Base-by-base conservation (phyloP, 2,329 filamentous ascomycete species). In the Colletotrichum simmondsii region DNA sequence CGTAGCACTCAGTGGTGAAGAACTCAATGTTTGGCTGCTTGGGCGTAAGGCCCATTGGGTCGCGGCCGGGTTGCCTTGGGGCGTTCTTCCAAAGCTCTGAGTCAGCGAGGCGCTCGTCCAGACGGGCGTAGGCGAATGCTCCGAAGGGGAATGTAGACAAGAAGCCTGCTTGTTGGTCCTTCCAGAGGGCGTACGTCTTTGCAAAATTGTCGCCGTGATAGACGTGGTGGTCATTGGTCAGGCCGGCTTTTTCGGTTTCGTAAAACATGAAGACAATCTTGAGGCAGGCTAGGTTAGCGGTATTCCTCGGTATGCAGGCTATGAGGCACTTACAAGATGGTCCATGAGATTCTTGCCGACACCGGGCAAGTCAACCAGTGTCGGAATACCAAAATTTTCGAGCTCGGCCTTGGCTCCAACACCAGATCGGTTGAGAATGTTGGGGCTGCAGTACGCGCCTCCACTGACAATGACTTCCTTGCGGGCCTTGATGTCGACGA, bases 141-240 rank as follows among this genome's bases (percentile, higher is more conserved):
- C 91, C 91, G 65, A 92, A 92, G 11, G 90, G 90, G 76, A 92
- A 92, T 0, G 85, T 87, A 1, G 90, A 89, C 1, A 92, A 81
- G 42, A 90, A 84, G 1, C 91, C 91, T 2, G 84, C 83, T 76
- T 90, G 90, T 63, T 88, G 85, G 35, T 90, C 86, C 78, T 89
- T 87, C 86, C 89, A 92, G 60, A 88, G 83, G 14, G 84, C 79
- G 76, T 89, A 88, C 0, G 88, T 85, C 65, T 86, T 85, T 14
- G 82, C 81, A 22, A 88, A 81, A 30, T 85, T 87, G 74, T 89
- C 83, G 42, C 84, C 85, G 73, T 90, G 89, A 79, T 90, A 89
- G 54, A 89, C 84, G 16, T 72, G 65, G 22, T 87, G 79, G 78
- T 92, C 90, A 60, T 83, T 89, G 16, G 90, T 91, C 16, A 91